Conservation (phyloP, 148 eudicot species). For the Limonium bicolor region DNA sequence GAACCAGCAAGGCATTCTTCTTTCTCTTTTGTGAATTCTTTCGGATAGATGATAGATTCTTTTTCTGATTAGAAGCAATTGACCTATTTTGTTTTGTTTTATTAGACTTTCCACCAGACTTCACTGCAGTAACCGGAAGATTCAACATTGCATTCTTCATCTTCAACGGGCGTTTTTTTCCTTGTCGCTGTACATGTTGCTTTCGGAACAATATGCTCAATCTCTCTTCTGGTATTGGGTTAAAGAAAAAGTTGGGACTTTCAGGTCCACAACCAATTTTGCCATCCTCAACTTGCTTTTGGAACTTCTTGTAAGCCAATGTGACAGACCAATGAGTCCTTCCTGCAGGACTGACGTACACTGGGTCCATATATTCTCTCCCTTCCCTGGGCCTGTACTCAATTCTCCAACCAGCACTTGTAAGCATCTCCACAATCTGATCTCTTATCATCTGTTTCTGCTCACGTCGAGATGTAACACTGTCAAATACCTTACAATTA, state of each 20-base stretch:
- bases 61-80: conserved; percentile 7
- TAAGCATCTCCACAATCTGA: conserved; percentile 47
- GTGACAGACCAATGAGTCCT: conserved; percentile 77
- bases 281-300: conserved; percentile 39
- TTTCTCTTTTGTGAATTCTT: conserved; percentile 24
- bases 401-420: conserved; percentile 68
- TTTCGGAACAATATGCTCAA: conserved; percentile 47
- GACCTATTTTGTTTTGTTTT: conserved; percentile 9
- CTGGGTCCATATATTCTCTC: conserved; percentile 45
- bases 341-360: conserved; percentile 52
- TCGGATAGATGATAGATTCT: conserved; percentile 17
- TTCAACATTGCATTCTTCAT: too few species aligned
- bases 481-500: conserved; percentile 8
- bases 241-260: conserved; percentile 25
- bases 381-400: conserved; percentile 49
- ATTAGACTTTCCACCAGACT: conserved; percentile 8
- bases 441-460: conserved; percentile 43
- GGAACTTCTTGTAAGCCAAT: conserved; percentile 43
- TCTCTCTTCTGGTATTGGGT: conserved; percentile 51
- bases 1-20: conserved; percentile 53
- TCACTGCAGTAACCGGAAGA: conserved; percentile 7
- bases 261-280: conserved; percentile 14
- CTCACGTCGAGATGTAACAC: conserved; percentile 8
- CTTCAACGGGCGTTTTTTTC: conserved; percentile 17
- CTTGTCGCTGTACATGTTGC: conserved; percentile 19